Evolutionary conservation across 345 rosid species (phyloP).

Genomic region (Eucalyptus victrix): DNA sequence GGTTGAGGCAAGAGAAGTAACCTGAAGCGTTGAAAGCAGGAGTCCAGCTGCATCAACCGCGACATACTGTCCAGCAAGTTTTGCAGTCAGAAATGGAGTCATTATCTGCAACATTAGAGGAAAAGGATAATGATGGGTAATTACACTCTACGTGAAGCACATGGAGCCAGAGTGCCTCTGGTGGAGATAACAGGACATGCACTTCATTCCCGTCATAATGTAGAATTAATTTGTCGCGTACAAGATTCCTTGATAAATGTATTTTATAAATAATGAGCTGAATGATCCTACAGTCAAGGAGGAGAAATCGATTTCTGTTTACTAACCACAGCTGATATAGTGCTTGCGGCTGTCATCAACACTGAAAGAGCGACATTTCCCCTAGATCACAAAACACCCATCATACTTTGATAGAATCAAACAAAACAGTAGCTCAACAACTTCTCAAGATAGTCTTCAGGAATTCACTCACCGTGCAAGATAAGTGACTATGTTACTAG

Average conservation of each 20-base stretch:
- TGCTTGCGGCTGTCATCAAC: conserved; percentile 89
- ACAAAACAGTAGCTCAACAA: background rate
- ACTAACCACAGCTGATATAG: conserved; percentile 83
- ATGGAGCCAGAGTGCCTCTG: background rate
- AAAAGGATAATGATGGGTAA: background rate
- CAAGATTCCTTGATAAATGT: background rate
- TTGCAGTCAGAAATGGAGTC: conserved; percentile 87
- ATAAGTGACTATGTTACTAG: conserved; percentile 86
- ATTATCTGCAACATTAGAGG: conserved; percentile 38
- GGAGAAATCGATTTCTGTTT: background rate
- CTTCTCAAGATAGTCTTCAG: background rate
- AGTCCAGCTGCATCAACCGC: conserved; percentile 72
- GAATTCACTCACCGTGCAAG: conserved; percentile 50
- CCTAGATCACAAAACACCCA: conserved; percentile 21
- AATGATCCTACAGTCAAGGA: background rate
- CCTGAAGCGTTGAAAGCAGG: conserved; percentile 72
- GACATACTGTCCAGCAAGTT: conserved; percentile 78
- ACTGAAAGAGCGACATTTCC: conserved; percentile 92
- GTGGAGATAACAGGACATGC: background rate
- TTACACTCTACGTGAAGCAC: background rate
- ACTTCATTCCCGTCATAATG: background rate
- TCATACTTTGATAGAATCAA: background rate
- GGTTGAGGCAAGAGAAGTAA: background rate
- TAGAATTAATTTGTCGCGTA: background rate
- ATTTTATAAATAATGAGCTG: background rate